Conservation (phyloP, 1,284 basidiomycete genomes). For the Porodaedalea pini region DNA sequence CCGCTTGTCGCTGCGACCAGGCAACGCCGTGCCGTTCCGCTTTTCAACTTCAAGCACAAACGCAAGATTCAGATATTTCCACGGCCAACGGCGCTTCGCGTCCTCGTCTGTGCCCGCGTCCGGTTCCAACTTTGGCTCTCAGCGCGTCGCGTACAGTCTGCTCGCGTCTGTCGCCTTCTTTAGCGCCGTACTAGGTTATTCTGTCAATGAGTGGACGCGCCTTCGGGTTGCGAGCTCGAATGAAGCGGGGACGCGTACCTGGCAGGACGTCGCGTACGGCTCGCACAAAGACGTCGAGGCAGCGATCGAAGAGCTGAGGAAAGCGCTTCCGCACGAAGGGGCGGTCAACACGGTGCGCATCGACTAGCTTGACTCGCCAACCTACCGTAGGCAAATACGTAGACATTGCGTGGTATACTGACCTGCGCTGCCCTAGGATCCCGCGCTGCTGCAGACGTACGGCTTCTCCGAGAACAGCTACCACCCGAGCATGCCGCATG, state of each 20-base stretch:
- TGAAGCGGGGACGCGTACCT: neutral
- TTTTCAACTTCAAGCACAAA: no score
- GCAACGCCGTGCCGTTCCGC: no score
- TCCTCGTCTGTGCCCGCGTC: neutral
- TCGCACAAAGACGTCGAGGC: constrained; percentile 43
- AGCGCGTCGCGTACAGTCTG: constrained; percentile 9
- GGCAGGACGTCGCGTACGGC: constrained; percentile 35
- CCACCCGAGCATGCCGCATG: constrained; percentile 60
- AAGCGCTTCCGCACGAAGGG: constrained; percentile 42
- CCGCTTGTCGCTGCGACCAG: no score
- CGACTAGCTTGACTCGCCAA: neutral
- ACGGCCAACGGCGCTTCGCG: neutral
- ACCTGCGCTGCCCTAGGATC: constrained; percentile 30
- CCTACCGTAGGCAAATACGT: neutral
- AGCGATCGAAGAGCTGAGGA: constrained; percentile 53
- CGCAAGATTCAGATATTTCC: no score
- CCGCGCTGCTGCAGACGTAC: constrained; percentile 46
- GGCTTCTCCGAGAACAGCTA: constrained; percentile 70
- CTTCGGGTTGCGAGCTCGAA: neutral
- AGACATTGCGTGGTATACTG: neutral
- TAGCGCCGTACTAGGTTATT: constrained; percentile 17
- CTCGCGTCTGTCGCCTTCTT: constrained; percentile 17
- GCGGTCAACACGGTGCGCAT: constrained; percentile 39
- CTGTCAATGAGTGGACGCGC: constrained; percentile 12
- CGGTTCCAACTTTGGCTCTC: neutral